A percentile compares a stretch with the other conserved stretches of the same genome.
Evolutionary conservation across 352 stramenopile genomes (phyloP).

Genomic region (Globisporangium middletonii): DNA sequence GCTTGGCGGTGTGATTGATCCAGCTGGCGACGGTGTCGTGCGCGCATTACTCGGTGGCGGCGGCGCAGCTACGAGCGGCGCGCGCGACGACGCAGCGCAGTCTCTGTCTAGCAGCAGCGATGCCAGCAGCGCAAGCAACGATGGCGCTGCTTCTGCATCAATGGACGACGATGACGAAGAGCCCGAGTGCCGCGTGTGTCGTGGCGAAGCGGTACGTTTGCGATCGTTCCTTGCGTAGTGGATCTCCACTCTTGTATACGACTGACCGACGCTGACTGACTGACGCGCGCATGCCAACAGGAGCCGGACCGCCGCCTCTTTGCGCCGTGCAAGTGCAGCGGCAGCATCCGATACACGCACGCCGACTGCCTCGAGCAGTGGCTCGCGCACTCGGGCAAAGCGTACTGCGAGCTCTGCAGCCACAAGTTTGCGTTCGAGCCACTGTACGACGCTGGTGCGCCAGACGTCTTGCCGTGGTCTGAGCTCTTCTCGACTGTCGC

Average conservation of each 20-base stretch:
- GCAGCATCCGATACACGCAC: constrained; percentile 92
- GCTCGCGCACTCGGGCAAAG: constrained; percentile 89
- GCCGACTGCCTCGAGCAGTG: constrained; percentile 94
- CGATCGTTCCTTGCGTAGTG: too few relatives aligned
- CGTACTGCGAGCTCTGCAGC: constrained; percentile 92
- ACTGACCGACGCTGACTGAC: too few relatives aligned
- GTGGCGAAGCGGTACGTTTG: constrained; percentile 77
- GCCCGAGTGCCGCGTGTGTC: constrained; percentile 92
- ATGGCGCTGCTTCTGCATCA: background rate
- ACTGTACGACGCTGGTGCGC: constrained; percentile 84
- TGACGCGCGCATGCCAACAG: constrained; percentile 7
- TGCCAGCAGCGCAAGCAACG: background rate
- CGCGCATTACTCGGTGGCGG: constrained; percentile 3
- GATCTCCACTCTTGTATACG: too few relatives aligned
- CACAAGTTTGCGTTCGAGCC: constrained; percentile 91
- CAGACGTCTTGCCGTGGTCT: constrained; percentile 79
- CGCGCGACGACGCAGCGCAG: background rate
- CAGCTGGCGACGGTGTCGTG: constrained; percentile 4
- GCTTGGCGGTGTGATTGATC: constrained; percentile 3
- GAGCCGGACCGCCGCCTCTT: constrained; percentile 72
- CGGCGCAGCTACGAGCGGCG: background rate
- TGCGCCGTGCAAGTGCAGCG: constrained; percentile 91
- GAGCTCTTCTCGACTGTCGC: constrained; percentile 86
- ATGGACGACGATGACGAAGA: constrained; percentile 56
- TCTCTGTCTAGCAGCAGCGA: background rate